Base-by-base conservation (phyloP, 176 grass and related monocot genomes). In the Oropetium thomaeum region DNA sequence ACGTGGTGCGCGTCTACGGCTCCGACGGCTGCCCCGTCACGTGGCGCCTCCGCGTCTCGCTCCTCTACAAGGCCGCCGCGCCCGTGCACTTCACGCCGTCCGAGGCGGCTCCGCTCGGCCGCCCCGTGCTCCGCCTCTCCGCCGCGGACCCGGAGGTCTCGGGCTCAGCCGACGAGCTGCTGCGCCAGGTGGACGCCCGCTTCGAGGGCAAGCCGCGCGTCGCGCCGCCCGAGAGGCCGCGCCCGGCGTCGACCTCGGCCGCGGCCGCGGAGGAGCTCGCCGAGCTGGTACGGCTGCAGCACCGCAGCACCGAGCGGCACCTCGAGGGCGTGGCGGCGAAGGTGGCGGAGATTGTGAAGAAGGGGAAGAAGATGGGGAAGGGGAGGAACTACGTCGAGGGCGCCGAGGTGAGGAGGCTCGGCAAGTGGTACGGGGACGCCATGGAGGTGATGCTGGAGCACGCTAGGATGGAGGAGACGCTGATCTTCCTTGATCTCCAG, bases 381-480 rank as follows among this genome's bases (percentile, higher is more conserved):
- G 86, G 71, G 2, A 70, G 74, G 80, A 63, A 2, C 17, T 57
- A 54, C 57, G 73, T 79, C 48, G 84, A 73, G 65, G 74, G n/a
- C 8, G 78, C 83, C 4, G 92, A 99, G 82, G 87, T 87, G n/a
- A 85, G 92, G 84, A 77, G 87, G 40, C 44, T 99, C 3, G 84
- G 85, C 11, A 81, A 79, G 70, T 90, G 89, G 87, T 99, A 96
- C 49, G 92, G 87, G 10, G 84, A 92, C 34, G 76, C 84, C 10
- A 84, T 88, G 86, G 96, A 99, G 79, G 84, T 99, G 71, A 90
- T 99, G 89, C 82, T 99, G 72, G 96, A 99, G 82, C 96, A 99
- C 79, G 91, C 96, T 11, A 90, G 89, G 90, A 99, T 99, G 91
- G 96, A 99, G 82, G 96, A 99, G 80, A 86, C 69, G 30, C 71